A percentile compares a stretch with the other conserved stretches of the same genome.
Conservation (phyloP, 2,329 filamentous ascomycete species). For the Fonsecaea pugnacius region DNA sequence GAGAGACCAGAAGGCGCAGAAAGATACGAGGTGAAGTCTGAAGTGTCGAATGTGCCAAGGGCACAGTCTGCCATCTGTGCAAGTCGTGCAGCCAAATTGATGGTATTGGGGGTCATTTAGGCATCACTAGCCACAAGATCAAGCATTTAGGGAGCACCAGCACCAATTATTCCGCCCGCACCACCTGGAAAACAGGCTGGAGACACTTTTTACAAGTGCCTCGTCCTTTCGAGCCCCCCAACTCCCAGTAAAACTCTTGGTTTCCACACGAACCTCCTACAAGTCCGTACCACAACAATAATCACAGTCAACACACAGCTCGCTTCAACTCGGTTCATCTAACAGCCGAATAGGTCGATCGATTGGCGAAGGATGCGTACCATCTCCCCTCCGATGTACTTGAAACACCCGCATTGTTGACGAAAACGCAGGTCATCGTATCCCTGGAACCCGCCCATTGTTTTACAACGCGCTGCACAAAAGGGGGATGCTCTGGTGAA, state of each 20-base stretch:
- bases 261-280: background rate
- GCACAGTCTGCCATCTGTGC: background rate
- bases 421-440: background rate
- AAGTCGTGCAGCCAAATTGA: too few species aligned
- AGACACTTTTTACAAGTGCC: too few species aligned
- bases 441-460: background rate
- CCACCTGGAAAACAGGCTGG: background rate
- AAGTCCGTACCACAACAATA: background rate
- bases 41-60: background rate
- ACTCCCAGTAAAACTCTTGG: background rate
- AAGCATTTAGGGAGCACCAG: background rate
- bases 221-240: too few species aligned
- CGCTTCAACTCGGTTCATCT: conserved; percentile 1
- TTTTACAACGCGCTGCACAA: conserved; percentile 13
- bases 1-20: too few species aligned
- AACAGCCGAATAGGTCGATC: background rate
- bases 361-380: background rate
- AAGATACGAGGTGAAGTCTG: too few species aligned
- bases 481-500: conserved; percentile 4
- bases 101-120: background rate
- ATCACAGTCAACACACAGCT: background rate
- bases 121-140: background rate
- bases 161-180: background rate
- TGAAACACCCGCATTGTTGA: background rate
- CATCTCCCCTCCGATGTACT: background rate